These are phyloP conservation scores for Colletotrichum tropicicola DNA, from an alignment of 2,329 filamentous ascomycete genomes.

Conservation along the genomic window DNA sequence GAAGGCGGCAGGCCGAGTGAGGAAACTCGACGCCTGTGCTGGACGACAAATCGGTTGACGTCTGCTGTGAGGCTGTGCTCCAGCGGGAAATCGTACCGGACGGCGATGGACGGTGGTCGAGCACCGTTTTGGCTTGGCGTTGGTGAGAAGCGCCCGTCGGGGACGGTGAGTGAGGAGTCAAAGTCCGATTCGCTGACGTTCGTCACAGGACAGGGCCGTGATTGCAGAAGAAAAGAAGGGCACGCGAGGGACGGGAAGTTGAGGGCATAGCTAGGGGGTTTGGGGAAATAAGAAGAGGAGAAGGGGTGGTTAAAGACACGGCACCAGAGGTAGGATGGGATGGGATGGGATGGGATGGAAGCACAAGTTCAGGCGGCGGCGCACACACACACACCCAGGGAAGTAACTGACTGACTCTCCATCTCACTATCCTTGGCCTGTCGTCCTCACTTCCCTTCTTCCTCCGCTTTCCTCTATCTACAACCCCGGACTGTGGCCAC, in stretches of 20 bases:
- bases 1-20: conserved; percentile 4
- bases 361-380: conserved; percentile 16
- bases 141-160: neutral
- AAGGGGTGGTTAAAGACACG: conserved; percentile 8
- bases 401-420: conserved; percentile 18
- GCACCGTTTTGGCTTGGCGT: conserved; percentile 10
- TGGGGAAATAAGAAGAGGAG: neutral
- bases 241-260: conserved; percentile 1
- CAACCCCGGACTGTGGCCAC: conserved; percentile 16
- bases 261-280: neutral
- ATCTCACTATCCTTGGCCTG: conserved; percentile 18
- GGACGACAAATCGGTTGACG: conserved; percentile 1
- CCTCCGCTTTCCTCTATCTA: neutral
- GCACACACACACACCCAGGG: neutral
- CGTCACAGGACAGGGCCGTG: neutral
- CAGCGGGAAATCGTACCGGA: neutral
- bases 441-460: neutral
- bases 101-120: neutral
- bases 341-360: neutral
- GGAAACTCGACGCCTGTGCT: conserved; percentile 1
- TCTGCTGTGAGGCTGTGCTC: conserved; percentile 14
- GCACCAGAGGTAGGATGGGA: neutral
- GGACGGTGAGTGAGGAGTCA: neutral
- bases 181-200: neutral
- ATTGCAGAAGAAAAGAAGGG: neutral